Base-by-base conservation (phyloP, 805 yeast genomes). In the Cephaloascus albidus region DNA sequence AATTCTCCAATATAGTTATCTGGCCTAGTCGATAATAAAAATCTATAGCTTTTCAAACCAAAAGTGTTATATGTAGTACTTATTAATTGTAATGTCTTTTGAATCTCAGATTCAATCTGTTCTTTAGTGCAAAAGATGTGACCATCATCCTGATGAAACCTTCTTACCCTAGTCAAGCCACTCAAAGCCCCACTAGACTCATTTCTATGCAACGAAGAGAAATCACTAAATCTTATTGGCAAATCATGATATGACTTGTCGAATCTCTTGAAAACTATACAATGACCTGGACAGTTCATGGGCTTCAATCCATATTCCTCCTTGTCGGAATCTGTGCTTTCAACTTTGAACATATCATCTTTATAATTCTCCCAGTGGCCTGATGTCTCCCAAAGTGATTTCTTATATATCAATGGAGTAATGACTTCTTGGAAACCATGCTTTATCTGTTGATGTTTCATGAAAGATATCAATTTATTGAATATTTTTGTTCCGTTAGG, bases 131-230 rank as follows among this genome's bases (percentile, higher is more conserved):
- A 93, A 57, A 93, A 93, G 20, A 93, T 89, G 52, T 93, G 98
- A 5, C 97, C 97, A 57, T 93, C 98, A 58, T 93, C 98, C 62
- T 93, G 98, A 59, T 93, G 98, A 62, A 93, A 93, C 45, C 96
- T 69, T 42, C 98, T 74, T 3, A 93, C 96, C 41, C 98, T 70
- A 0, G 97, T 93, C 30, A 93, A 65, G 0, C 98, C 98, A 4
- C 90, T 74, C 17, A 93, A 70, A 1, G 97, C 94, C 3, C 98
- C 98, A 41, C 94, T 81, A 20, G 95, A 81, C 60, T 93, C 98
- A 53, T 93, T 93, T 53, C 98, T 71, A 58, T 93, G 98, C 43
- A 93, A 64, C 2, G 95, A 86, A 18, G 94, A 82, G 62, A 90
- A 90, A 58, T 93, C 98, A 18, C 94, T 79, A 47, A 74, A 73